Conservation (phyloP, 2,329 filamentous ascomycete genomes). For the Microcyclospora tardicrescens region DNA sequence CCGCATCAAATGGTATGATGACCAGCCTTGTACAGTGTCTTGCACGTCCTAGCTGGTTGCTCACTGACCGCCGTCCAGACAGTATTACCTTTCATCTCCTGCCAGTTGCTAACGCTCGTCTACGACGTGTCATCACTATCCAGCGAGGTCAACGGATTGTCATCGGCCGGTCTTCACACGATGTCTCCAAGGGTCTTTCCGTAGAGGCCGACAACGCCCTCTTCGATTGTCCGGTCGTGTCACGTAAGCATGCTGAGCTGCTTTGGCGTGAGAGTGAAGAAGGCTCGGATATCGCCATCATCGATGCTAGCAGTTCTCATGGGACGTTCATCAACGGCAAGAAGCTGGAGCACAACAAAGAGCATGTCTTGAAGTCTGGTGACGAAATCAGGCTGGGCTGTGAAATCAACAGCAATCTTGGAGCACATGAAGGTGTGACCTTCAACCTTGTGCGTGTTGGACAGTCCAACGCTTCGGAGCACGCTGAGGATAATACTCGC, state of each 20-base stretch:
- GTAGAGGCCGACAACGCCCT: conserved; percentile 19
- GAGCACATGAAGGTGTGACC: conserved; percentile 3
- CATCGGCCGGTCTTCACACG: conserved; percentile 33
- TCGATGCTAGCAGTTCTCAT: conserved; percentile 20
- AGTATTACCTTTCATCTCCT: conserved; percentile 4
- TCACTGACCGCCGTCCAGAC: conserved; percentile 17
- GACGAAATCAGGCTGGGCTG: conserved; percentile 23
- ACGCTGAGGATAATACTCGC: conserved; percentile 11
- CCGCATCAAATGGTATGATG: no score
- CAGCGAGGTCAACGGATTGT: conserved; percentile 12
- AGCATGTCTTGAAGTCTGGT: conserved; percentile 11
- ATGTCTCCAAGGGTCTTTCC: conserved; percentile 21
- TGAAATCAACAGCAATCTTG: conserved; percentile 14
- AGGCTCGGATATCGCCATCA: conserved; percentile 15
- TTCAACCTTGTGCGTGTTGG: not conserved
- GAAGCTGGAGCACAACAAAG: conserved; percentile 9
- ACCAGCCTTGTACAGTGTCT: not conserved
- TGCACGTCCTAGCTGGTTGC: not conserved
- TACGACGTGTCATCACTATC: conserved; percentile 10
- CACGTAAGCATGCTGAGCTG: conserved; percentile 23
- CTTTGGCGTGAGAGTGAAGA: not conserved
- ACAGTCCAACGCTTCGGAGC: not conserved
- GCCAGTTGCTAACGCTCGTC: conserved; percentile 4
- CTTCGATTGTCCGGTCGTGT: conserved; percentile 25
- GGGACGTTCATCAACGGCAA: conserved; percentile 24